Conservation (phyloP, 1,284 basidiomycete species). For the Tylopilus sp. region DNA sequence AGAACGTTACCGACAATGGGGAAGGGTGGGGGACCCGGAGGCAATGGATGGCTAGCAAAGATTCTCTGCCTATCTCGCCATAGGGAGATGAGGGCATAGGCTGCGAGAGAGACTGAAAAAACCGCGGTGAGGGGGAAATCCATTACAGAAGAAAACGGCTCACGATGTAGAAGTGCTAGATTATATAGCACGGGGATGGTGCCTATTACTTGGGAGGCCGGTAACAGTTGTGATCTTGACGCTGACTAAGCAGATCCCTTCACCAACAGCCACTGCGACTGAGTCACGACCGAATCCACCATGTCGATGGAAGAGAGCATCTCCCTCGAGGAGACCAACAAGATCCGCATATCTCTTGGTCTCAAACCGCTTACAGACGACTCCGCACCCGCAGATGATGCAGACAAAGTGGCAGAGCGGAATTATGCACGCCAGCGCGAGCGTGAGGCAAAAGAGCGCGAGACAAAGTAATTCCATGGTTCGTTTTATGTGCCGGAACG, state of each 20-base stretch:
- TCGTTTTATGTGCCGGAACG: constrained; percentile 9
- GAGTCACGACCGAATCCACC: background rate
- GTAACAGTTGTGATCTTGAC: no score
- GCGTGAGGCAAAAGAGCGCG: constrained; percentile 65
- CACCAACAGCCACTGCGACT: background rate
- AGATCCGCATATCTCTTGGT: constrained; percentile 91
- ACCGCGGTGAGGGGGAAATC: constrained; percentile 15
- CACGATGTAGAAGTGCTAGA: background rate
- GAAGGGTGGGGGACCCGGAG: constrained; percentile 28
- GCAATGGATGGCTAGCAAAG: constrained; percentile 12
- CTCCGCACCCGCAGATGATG: constrained; percentile 57
- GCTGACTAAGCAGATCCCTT: constrained; percentile 21
- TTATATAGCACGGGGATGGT: constrained; percentile 6
- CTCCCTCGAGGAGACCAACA: constrained; percentile 96
- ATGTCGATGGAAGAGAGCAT: constrained; percentile 85
- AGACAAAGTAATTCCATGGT: constrained; percentile 60
- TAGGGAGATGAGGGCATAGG: background rate
- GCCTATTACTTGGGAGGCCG: no score
- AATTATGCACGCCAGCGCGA: constrained; percentile 78
- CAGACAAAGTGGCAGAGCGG: constrained; percentile 77
- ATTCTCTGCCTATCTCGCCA: constrained; percentile 11
- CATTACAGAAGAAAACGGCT: constrained; percentile 6
- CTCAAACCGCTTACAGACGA: constrained; percentile 90
- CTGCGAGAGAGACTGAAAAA: constrained; percentile 3
- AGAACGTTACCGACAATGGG: constrained; percentile 29